A percentile compares a stretch with the other conserved stretches of the same genome.
Evolutionary conservation across 768 basidiomycete species (phyloP).

Genomic region (Vararia minispora): DNA sequence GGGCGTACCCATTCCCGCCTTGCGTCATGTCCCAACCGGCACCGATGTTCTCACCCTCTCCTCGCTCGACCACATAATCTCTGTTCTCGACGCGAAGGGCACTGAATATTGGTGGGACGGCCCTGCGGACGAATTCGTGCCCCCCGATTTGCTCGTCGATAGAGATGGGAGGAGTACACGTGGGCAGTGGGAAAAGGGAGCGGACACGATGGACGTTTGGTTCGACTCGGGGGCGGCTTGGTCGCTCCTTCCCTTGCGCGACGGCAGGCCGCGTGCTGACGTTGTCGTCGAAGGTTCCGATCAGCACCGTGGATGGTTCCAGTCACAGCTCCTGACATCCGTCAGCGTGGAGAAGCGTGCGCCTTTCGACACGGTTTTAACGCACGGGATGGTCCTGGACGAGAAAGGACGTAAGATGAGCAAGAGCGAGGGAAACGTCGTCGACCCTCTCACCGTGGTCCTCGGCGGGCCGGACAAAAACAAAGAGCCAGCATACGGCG

Average conservation of each 20-base stretch:
- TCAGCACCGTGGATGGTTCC: conserved; percentile 99
- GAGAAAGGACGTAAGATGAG: conserved; percentile 92
- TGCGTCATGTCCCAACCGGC: conserved; percentile 56
- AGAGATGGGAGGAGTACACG: conserved; percentile 30
- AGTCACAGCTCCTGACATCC: conserved; percentile 83
- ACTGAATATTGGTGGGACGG: conserved; percentile 90
- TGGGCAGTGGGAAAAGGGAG: conserved; percentile 61
- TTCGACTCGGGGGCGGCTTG: conserved; percentile 96
- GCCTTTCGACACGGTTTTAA: conserved; percentile 76
- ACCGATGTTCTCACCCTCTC: conserved; percentile 50
- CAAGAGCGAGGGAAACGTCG: conserved; percentile 88
- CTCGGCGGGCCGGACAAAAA: conserved; percentile 64
- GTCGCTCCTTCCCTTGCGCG: conserved; percentile 54
- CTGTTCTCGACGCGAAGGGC: conserved; percentile 61
- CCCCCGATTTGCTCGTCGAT: conserved; percentile 34
- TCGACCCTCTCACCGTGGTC: conserved; percentile 75
- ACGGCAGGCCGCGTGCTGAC: conserved; percentile 43
- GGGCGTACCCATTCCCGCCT: conserved; percentile 92
- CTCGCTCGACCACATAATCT: conserved; percentile 66
- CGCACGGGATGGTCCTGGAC: conserved; percentile 96
- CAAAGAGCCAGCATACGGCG: conserved; percentile 70
- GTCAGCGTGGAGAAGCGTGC: conserved; percentile 38
- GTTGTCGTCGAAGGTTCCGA: conserved; percentile 93
- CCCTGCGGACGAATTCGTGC: conserved; percentile 71
- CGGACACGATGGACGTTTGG: conserved; percentile 99